Base-by-base conservation (phyloP, 192 early-diverging fungal genomes). In the Physocladia obscura region DNA sequence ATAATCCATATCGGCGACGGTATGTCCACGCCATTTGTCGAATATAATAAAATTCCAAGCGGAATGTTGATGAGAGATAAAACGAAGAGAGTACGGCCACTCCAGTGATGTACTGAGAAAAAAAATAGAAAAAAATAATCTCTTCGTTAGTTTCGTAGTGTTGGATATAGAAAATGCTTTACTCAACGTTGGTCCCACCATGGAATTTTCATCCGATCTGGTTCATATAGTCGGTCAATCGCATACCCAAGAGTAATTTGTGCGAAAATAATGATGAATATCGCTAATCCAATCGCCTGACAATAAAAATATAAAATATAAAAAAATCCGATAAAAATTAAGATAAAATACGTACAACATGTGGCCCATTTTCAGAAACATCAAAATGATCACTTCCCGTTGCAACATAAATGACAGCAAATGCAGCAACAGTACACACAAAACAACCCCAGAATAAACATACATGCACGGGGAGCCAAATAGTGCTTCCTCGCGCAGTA, bases 381-480 rank as follows among this genome's bases (percentile, higher is more conserved):
- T 54, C 37, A 38, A 72, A 72, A 55, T 72, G 70, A 36, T 62
- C 60, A 4, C 6, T 31, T 27, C 50, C 37, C 3, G 70, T 40
- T 17, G 59, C 70, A 8, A 36, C 24, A 29, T 52, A 49, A 27
- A 50, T 49, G 15, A 72, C 5, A 13, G 22, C 70, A 37, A 72
- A 61, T 2, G 59, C 54, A 63, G 39, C 38, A 2, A 38, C 38
- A 8, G 59, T 62, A 3, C n/a, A 5, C 31, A 55, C 21, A 37
- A 62, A 56, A 24, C 51, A 60, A 4, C 36, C 22, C 11, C 19
- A 22, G 13, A 72, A 59, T 8, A 70, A 55, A 0, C 31, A 1
- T 13, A 61, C 22, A 40, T 55, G 51, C 15, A 39, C 39, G 24
- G 44, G 50, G 26, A 54, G 36, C 60, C 59, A 56, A 3, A 13